These are phyloP conservation scores for Stachybotrys elegans DNA, from an alignment of 2,329 filamentous ascomycete genomes.

Conservation along the genomic window DNA sequence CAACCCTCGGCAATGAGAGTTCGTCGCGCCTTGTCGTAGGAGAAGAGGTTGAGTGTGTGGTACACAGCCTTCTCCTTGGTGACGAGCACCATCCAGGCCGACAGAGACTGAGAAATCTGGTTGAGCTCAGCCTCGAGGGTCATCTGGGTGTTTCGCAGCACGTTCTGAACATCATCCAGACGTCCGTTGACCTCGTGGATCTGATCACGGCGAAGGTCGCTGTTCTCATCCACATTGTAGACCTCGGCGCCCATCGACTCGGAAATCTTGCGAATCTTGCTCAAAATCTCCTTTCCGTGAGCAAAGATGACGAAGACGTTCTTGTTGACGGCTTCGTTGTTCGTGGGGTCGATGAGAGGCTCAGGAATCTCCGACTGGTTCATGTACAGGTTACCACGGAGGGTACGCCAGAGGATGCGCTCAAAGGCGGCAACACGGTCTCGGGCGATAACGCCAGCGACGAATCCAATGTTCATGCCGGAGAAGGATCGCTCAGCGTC, in stretches of 20 bases:
- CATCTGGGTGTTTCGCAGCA: slow-evolving; percentile 89
- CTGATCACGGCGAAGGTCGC: slow-evolving; percentile 89
- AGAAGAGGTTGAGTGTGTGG: slow-evolving; percentile 91
- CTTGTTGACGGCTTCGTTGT: slow-evolving; percentile 89
- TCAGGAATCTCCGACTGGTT: slow-evolving; percentile 98
- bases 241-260: slow-evolving; percentile 94
- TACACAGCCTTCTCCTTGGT: slow-evolving; percentile 99
- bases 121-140: slow-evolving; percentile 89
- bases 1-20: slow-evolving; percentile 97
- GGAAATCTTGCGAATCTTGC: slow-evolving; percentile 98
- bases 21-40: slow-evolving; percentile 91
- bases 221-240: slow-evolving; percentile 97
- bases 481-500: slow-evolving; percentile 84
- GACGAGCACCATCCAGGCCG: slow-evolving; percentile 95
- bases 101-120: slow-evolving; percentile 86
- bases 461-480: slow-evolving; percentile 98
- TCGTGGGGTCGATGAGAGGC: slow-evolving; percentile 83
- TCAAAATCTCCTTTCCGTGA: slow-evolving; percentile 95
- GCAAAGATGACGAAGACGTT: slow-evolving; percentile 99
- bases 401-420: slow-evolving; percentile 93
- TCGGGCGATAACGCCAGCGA: slow-evolving; percentile 89
- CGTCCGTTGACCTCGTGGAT: slow-evolving; percentile 96
- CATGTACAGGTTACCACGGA: slow-evolving; percentile 98
- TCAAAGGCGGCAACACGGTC: slow-evolving; percentile 95
- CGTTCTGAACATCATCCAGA: slow-evolving; percentile 83